phyloP scores from a whole-genome alignment of 1,139 yeast species.

The Trichomonascaceae sp. region DNA sequence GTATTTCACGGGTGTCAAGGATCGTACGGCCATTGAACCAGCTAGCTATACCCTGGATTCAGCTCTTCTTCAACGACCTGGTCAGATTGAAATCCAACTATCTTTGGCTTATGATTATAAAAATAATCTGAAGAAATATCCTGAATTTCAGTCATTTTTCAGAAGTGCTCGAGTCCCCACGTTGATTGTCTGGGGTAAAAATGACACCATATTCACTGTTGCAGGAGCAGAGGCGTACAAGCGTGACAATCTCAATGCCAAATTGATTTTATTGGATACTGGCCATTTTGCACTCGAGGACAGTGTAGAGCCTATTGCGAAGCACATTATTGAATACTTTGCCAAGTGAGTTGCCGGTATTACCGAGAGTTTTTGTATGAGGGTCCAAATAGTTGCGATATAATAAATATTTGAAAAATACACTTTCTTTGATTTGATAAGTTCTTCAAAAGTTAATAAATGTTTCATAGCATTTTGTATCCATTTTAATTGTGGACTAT shows the following conservation, averaged over 20 bases:
- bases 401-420: not conserved
- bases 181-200: slow-evolving; percentile 41
- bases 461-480: not conserved
- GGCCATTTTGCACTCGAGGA: slow-evolving; percentile 41
- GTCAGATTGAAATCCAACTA: slow-evolving; percentile 31
- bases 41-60: slow-evolving; percentile 33
- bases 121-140: slow-evolving; percentile 34
- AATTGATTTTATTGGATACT: slow-evolving; percentile 29
- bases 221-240: slow-evolving; percentile 38
- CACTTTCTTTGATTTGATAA: not conserved
- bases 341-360: not conserved
- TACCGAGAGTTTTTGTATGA: not conserved
- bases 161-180: slow-evolving; percentile 35
- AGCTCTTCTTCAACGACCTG: slow-evolving; percentile 28
- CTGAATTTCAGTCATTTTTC: slow-evolving; percentile 36
- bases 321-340: slow-evolving; percentile 21
- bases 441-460: not conserved
- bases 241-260: slow-evolving; percentile 28
- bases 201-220: slow-evolving; percentile 34
- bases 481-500: not conserved
- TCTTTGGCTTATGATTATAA: slow-evolving; percentile 36
- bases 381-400: not conserved
- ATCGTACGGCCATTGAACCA: slow-evolving; percentile 32
- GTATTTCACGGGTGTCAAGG: slow-evolving; percentile 32
- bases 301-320: slow-evolving; percentile 32